phyloP scores from a whole-genome alignment of 225 moss, liverwort and hornwort genomes.

The Lunularia cruciata region DNA sequence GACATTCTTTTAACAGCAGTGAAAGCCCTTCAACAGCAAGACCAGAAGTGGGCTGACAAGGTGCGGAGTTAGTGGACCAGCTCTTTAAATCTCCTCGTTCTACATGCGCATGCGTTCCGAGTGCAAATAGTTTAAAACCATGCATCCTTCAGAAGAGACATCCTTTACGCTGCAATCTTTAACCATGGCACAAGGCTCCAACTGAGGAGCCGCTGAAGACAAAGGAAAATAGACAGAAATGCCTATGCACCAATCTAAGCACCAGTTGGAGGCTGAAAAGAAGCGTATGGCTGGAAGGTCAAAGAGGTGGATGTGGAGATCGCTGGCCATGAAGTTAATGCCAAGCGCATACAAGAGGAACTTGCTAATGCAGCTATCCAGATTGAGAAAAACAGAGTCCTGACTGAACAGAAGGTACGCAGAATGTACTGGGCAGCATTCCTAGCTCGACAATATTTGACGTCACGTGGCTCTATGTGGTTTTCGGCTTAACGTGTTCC shows the following conservation, averaged over 20 bases:
- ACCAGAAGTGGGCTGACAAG: constrained; percentile 62
- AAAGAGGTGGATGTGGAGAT: constrained; percentile 61
- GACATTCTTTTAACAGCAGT: constrained; percentile 73
- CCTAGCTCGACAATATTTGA: too few species aligned
- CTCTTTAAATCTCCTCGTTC: background rate
- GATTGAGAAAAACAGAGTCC: constrained; percentile 44
- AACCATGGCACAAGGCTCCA: background rate
- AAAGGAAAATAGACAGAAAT: too few species aligned
- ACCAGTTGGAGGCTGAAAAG: background rate
- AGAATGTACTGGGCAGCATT: background rate
- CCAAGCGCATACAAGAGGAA: constrained; percentile 56
- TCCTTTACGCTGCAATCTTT: background rate
- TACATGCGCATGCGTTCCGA: too few species aligned
- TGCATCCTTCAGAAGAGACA: background rate
- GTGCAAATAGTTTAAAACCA: too few species aligned
- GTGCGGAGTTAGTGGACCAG: constrained; percentile 15
- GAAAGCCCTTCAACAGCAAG: constrained; percentile 50
- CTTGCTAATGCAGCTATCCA: constrained; percentile 27
- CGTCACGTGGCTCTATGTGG: too few species aligned
- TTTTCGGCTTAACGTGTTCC: too few species aligned
- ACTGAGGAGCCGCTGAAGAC: background rate
- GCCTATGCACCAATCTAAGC: background rate
- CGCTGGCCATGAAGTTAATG: constrained; percentile 34
- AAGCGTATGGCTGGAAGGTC: constrained; percentile 34
- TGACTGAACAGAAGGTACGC: constrained; percentile 65